phyloP scores from a whole-genome alignment of 1,284 basidiomycete genomes.

The Sporisorium sorghi region DNA sequence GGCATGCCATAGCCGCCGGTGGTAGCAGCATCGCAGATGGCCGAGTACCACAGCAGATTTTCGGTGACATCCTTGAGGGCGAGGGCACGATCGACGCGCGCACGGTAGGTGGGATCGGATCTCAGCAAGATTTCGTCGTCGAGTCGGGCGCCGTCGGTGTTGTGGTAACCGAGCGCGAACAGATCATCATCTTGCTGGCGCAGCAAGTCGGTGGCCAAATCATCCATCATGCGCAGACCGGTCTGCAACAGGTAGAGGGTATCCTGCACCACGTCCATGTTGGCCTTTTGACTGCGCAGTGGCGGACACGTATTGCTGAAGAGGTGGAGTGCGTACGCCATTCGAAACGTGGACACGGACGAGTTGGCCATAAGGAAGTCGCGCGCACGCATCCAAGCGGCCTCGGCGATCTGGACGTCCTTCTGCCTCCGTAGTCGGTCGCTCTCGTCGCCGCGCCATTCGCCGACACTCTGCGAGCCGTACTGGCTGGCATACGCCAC shows the following conservation, averaged over 20 bases:
- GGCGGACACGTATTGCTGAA: slow-evolving; percentile 49
- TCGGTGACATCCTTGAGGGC: slow-evolving; percentile 42
- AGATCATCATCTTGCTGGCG: slow-evolving; percentile 43
- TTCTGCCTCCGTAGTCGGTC: slow-evolving; percentile 27
- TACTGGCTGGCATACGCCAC: slow-evolving; percentile 48
- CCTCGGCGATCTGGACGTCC: slow-evolving; percentile 44
- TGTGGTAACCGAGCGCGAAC: slow-evolving; percentile 36
- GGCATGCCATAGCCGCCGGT: slow-evolving; percentile 35
- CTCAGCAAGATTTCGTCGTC: slow-evolving; percentile 18
- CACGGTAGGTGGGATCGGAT: slow-evolving; percentile 32
- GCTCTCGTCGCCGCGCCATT: slow-evolving; percentile 27
- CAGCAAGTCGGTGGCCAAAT: slow-evolving; percentile 40
- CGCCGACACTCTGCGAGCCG: slow-evolving; percentile 37
- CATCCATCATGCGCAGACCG: slow-evolving; percentile 48
- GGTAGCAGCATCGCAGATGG: slow-evolving; percentile 40
- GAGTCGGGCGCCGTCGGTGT: slow-evolving; percentile 30
- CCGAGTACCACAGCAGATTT: slow-evolving; percentile 46
- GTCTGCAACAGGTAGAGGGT: slow-evolving; percentile 31
- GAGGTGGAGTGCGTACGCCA: slow-evolving; percentile 46
- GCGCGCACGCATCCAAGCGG: slow-evolving; percentile 41
- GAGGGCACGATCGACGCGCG: slow-evolving; percentile 28
- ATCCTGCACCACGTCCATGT: slow-evolving; percentile 29
- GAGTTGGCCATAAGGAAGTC: slow-evolving; percentile 43
- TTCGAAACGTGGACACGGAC: slow-evolving; percentile 42
- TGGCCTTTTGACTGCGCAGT: slow-evolving; percentile 19